A percentile compares a stretch with the other conserved stretches of the same genome.
These are phyloP conservation scores for Aristolochia fimbriata DNA, from an alignment of 164 flowering plant species.

Conservation along the genomic window DNA sequence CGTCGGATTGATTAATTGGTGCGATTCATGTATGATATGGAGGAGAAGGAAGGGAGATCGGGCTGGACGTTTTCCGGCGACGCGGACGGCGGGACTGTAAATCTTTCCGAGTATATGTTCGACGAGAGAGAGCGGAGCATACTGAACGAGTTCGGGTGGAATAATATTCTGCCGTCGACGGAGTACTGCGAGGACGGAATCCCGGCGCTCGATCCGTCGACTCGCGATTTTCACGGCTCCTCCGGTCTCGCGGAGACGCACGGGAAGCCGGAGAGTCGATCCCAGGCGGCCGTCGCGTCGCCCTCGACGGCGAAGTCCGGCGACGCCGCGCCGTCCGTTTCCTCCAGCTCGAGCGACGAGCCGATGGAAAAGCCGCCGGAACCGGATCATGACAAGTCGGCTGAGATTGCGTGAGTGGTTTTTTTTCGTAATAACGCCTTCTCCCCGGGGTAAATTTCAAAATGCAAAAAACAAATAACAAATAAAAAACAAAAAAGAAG, in stretches of 20 bases:
- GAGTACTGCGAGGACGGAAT: background rate
- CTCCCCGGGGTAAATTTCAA: background rate
- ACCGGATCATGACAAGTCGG: constrained; percentile 34
- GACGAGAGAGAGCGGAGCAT: constrained; percentile 28
- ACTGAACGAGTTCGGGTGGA: constrained; percentile 51
- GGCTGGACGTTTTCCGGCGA: constrained; percentile 24
- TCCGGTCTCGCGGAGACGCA: constrained; percentile 14
- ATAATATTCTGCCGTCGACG: constrained; percentile 18
- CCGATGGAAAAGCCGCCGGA: constrained; percentile 44
- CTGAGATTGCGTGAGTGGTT: constrained; percentile 61
- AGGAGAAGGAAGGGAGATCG: constrained; percentile 17
- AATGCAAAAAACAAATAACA: background rate
- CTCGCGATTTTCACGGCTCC: background rate
- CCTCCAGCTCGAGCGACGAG: constrained; percentile 70
- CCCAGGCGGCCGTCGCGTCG: background rate
- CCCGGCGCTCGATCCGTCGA: constrained; percentile 6
- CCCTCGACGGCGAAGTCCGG: constrained; percentile 10
- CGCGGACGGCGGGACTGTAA: background rate
- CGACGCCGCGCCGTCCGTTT: constrained; percentile 34
- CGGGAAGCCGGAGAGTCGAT: constrained; percentile 2
- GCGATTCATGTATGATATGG: constrained; percentile 1
- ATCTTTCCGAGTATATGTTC: constrained; percentile 22
- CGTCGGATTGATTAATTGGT: too few relatives aligned
- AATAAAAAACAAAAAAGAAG: too few relatives aligned
- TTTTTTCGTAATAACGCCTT: constrained; percentile 17